These are phyloP conservation scores for Craspedostauros australis DNA, from an alignment of 108 stramenopile genomes.

Conservation along the genomic window DNA sequence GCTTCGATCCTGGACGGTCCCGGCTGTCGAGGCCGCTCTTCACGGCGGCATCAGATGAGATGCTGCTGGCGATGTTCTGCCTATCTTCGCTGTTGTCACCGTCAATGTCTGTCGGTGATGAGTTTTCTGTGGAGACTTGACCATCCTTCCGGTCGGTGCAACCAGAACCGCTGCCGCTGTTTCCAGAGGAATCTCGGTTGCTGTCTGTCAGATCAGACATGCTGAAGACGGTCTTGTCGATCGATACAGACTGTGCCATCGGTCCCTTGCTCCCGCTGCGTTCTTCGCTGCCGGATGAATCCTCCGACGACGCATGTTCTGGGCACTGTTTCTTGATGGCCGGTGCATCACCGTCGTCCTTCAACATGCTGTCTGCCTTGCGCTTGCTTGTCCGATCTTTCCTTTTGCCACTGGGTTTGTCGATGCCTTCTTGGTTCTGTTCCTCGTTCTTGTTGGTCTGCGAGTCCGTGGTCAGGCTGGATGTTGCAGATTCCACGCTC, in stretches of 20 bases:
- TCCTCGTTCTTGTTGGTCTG: conserved; percentile 6
- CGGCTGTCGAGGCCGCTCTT: conserved; percentile 30
- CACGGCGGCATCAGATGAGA: conserved; percentile 63
- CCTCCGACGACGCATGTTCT: conserved; percentile 10
- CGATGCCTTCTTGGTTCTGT: too few relatives aligned
- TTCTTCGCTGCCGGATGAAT: conserved; percentile 19
- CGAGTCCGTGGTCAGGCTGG: conserved; percentile 41
- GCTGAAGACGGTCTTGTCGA: conserved; percentile 43
- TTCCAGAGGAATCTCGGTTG: conserved; percentile 42
- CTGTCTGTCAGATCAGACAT: conserved; percentile 72
- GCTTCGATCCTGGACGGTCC: conserved; percentile 9
- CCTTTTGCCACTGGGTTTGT: conserved; percentile 10
- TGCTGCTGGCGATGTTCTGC: conserved; percentile 27
- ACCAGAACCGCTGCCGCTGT: conserved; percentile 5
- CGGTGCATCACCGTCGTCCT: neutral
- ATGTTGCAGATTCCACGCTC: conserved; percentile 55
- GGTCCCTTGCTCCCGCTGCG: conserved; percentile 25
- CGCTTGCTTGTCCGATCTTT: conserved; percentile 15
- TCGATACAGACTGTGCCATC: conserved; percentile 37
- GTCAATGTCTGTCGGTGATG: neutral
- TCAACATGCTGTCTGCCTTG: neutral
- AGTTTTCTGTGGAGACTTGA: conserved; percentile 8
- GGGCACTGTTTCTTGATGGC: conserved; percentile 5
- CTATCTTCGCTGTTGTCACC: neutral
- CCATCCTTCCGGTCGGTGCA: neutral